Evolutionary conservation across 805 yeast genomes (phyloP), one percentile per base, ranked within the genome.

Genomic region (Ogataea methylovora): DNA sequence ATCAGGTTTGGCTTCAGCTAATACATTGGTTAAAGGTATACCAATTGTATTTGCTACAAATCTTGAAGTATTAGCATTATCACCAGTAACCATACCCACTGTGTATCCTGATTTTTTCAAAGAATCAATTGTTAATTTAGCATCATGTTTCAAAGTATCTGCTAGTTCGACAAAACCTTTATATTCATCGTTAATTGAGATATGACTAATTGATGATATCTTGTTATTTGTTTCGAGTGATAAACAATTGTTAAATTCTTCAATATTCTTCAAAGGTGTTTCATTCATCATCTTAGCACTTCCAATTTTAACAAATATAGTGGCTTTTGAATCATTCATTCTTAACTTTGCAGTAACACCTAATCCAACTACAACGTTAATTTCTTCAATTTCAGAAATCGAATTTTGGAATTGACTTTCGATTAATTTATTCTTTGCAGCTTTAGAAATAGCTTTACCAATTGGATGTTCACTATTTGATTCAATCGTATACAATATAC

Each of bases 61-160:
- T 25, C 56, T 52, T 0, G 95, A 92, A 3, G 83, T 75, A 17
- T 60, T 60, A 5, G 52, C 53, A 37, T 77, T 73, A 55, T 92
- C 99, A 26, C 99, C 99, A 2, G 95, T 86, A 2, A 92, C 84
- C 75, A 92, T 76, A 7, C 86, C 94, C 9, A 87, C 79, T 8
- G 68, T 63, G 44, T 75, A 72, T 0, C 81, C 79, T 29, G 63
- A 59, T 1, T 51, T 44, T 32, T 58, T 58, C 31, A 92, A 62
- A 40, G 73, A 69, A 18, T 65, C 58, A 12, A 92, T 62, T 0
- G 85, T 79, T 2, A 65, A 68, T 21, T 55, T 58, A 0, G 95
- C 75, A 41, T 84, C 84, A 1, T 69, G 61, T 42, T 84, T 82
- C 15, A 87, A 48, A 10, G 69, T 60, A 56, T 92, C 98, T 4